Evolutionary conservation across 2,329 filamentous ascomycete species (phyloP).

Genomic region (Apiospora kogelbergensis): DNA sequence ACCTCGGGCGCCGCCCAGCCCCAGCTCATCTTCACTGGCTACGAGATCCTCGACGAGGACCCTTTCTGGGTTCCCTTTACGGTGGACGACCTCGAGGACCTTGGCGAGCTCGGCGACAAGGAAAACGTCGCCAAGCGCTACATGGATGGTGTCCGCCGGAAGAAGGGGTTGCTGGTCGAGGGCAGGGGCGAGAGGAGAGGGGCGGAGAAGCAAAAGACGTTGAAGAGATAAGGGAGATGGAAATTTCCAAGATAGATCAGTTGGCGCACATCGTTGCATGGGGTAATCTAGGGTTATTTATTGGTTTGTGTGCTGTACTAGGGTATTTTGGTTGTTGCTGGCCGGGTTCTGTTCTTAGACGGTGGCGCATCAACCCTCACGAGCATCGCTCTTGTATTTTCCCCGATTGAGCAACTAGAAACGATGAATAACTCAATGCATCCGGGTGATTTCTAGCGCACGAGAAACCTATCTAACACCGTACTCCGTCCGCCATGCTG

Average conservation of each 20-base stretch:
- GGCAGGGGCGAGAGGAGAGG: slow-evolving; percentile 75
- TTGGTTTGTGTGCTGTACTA: neutral
- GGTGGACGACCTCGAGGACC: slow-evolving; percentile 93
- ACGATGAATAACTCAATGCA: neutral
- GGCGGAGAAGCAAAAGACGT: slow-evolving; percentile 85
- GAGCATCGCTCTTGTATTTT: neutral
- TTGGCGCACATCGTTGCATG: too few relatives aligned
- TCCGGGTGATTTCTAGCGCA: neutral
- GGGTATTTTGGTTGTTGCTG: neutral
- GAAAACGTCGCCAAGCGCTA: slow-evolving; percentile 97
- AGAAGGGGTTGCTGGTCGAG: slow-evolving; percentile 87
- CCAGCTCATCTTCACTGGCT: slow-evolving; percentile 90
- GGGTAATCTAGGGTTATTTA: neutral
- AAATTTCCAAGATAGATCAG: too few relatives aligned
- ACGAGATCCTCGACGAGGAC: slow-evolving; percentile 90
- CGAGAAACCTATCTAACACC: neutral
- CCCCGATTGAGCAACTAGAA: too few relatives aligned
- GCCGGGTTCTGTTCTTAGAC: neutral
- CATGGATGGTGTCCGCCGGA: slow-evolving; percentile 81
- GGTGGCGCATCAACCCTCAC: neutral
- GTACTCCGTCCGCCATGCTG: slow-evolving; percentile 6
- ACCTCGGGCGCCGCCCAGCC: slow-evolving; percentile 89
- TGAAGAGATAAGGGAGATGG: slow-evolving; percentile 53
- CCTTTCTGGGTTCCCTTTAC: slow-evolving; percentile 98
- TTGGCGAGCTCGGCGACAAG: slow-evolving; percentile 88